Evolutionary conservation across 305 asterid genomes (phyloP).

Genomic region (Plantago lanceolata): DNA sequence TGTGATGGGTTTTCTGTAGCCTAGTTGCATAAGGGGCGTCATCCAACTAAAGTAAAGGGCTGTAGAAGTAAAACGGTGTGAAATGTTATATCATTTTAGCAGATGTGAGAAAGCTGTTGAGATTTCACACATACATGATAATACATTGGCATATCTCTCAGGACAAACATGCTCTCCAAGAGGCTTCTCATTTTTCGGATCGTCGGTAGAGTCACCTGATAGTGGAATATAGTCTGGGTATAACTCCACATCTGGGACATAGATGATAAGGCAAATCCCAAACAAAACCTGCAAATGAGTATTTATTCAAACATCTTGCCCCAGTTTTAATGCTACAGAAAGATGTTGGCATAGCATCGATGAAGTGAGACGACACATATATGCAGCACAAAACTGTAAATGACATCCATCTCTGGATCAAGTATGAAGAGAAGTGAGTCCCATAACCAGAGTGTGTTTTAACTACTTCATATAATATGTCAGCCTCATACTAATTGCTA

Average conservation of each 20-base stretch:
- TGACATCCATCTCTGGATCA: conserved; percentile 2
- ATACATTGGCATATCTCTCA: conserved; percentile 64
- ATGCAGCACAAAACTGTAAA: too few relatives aligned
- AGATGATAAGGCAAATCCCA: conserved; percentile 56
- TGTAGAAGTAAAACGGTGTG: too few relatives aligned
- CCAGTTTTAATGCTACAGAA: too few relatives aligned
- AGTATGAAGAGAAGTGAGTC: too few relatives aligned
- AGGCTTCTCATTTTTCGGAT: conserved; percentile 38
- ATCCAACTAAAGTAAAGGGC: conserved; percentile 53
- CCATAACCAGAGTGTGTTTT: too few relatives aligned
- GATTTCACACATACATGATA: conserved; percentile 52
- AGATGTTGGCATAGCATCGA: too few relatives aligned
- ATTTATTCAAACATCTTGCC: not conserved
- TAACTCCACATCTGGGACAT: conserved; percentile 59
- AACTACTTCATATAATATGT: too few relatives aligned
- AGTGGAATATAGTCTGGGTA: conserved; percentile 76
- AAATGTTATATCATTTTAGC: too few relatives aligned
- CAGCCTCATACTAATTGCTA: too few relatives aligned
- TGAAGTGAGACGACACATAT: too few relatives aligned
- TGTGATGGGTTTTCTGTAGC: conserved; percentile 75
- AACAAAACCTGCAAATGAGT: conserved; percentile 50
- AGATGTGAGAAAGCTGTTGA: conserved; percentile 19
- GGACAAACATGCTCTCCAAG: conserved; percentile 68
- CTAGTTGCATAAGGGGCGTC: conserved; percentile 83
- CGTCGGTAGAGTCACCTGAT: conserved; percentile 43